phyloP scores from a whole-genome alignment of 176 grass and related monocot genomes.

The Pontederia crassipes region DNA sequence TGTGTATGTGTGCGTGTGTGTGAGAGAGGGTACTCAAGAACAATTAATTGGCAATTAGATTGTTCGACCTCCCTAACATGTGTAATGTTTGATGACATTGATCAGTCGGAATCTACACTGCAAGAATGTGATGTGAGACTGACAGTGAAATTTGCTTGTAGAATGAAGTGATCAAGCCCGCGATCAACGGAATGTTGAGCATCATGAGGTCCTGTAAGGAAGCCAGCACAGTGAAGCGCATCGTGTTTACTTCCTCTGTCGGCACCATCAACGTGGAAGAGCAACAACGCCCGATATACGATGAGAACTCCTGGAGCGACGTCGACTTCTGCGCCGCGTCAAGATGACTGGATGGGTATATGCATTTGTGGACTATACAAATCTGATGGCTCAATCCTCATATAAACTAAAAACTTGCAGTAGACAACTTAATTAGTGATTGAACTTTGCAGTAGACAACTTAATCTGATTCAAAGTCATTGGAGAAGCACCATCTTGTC shows the following conservation, averaged over 20 bases:
- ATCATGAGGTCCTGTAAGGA: slow-evolving; percentile 22
- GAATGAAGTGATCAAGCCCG: slow-evolving; percentile 25
- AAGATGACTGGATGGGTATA: slow-evolving; percentile 26
- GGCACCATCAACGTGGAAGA: neutral
- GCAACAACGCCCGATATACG: neutral
- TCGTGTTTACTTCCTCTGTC: slow-evolving; percentile 24
- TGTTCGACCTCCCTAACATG: too few relatives aligned
- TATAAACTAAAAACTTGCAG: neutral
- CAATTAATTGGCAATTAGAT: too few relatives aligned
- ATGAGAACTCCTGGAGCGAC: slow-evolving; percentile 30
- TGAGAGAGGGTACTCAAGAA: too few relatives aligned
- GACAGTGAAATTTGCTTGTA: neutral
- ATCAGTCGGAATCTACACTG: too few relatives aligned
- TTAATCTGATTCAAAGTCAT: neutral
- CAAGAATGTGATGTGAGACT: too few relatives aligned
- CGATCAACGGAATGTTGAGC: slow-evolving; percentile 17
- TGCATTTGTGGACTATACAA: neutral
- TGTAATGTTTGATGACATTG: too few relatives aligned
- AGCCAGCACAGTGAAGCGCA: slow-evolving; percentile 21
- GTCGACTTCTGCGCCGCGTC: slow-evolving; percentile 12
- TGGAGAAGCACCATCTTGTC: neutral
- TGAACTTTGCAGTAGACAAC: slow-evolving; percentile 16
- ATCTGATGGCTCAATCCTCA: neutral
- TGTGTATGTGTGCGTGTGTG: too few relatives aligned
- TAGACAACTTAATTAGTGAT: neutral